These are phyloP conservation scores for Neocucurbitaria cava DNA, from an alignment of 2,329 filamentous ascomycete species.

Conservation along the genomic window DNA sequence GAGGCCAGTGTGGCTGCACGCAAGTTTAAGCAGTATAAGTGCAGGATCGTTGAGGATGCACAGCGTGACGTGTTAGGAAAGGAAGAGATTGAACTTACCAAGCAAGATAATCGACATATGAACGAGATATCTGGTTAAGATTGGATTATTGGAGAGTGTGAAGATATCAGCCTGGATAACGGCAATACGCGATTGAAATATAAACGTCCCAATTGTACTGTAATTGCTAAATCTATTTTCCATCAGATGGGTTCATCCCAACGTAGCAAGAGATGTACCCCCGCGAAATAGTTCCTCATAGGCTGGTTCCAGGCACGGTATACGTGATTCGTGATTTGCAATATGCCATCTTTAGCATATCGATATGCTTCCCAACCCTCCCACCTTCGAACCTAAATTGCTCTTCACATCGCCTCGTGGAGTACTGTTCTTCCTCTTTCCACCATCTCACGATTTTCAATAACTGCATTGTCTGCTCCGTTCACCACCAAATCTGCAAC, in stretches of 20 bases:
- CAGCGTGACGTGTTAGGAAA: conserved; percentile 20
- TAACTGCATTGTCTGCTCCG: conserved; percentile 4
- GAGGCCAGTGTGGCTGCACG: conserved; percentile 27
- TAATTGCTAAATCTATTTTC: too few relatives aligned
- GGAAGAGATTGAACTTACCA: not conserved
- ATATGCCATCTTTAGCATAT: too few relatives aligned
- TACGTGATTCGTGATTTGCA: not conserved
- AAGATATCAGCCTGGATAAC: too few relatives aligned
- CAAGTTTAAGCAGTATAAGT: conserved; percentile 30
- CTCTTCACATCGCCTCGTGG: not conserved
- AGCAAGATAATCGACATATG: not conserved
- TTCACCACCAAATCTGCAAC: conserved; percentile 19
- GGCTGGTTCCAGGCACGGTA: too few relatives aligned
- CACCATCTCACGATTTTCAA: conserved; percentile 16
- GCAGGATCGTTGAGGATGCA: conserved; percentile 29
- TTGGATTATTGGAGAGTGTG: too few relatives aligned
- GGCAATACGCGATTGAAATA: too few relatives aligned
- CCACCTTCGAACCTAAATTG: not conserved
- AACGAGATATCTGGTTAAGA: too few relatives aligned
- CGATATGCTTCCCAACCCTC: too few relatives aligned
- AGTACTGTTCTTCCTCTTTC: conserved; percentile 3
- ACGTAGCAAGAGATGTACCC: too few relatives aligned
- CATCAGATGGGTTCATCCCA: too few relatives aligned
- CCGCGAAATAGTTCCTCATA: too few relatives aligned
- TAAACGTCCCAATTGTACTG: too few relatives aligned